Base-by-base conservation (phyloP, 495 filamentous ascomycete genomes). In the Hyaloscypha variabilis region DNA sequence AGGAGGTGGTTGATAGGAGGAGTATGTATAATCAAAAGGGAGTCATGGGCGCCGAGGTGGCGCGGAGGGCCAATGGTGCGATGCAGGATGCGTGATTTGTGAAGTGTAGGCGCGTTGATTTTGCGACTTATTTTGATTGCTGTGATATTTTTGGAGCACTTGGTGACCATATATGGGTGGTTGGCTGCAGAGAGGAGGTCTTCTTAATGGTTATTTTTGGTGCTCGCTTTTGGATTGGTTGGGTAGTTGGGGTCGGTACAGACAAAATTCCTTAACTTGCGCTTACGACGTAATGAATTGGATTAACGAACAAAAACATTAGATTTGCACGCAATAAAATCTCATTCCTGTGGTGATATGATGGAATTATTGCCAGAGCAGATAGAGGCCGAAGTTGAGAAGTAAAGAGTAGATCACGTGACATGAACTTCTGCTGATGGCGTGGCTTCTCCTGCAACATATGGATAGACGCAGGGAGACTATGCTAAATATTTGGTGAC, bases 11-110 rank as follows among this genome's bases (percentile, higher is more conserved):
- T 6, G 39, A 26, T 29, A 53, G 66, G 31, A 52, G 60, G 46
- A 36, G 57, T 28, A 59, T 63, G 55, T 67, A 67, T 31, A 36
- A 51, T 19, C 23, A 24, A 34, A 67, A 67, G 56, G 65, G 65
- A 4, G 54, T 28, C 28, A 21, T 63, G 5, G 65, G 65, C 11
- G 54, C 55, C 5, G 65, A 67, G 53, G 53, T 63, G 3, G 65
- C 65, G 21, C 55, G 65, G 53, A 55, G 65, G 21, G 60, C 65
- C 10, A 34, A 66, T 14, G 39, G 17, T 11, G 39, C 10, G 39
- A 17, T 14, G 39, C 14, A 17, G 4, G 39, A 46, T 10, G 39
- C 4, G 17, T 46, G 39, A 46, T 8, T 46, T 46, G 17, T 4
- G 17, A n/a, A n/a, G 39, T 14, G 17, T 46, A 17, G 39, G 13